These are phyloP conservation scores for Trametopsis cervina DNA, from an alignment of 768 basidiomycete species.

Conservation along the genomic window DNA sequence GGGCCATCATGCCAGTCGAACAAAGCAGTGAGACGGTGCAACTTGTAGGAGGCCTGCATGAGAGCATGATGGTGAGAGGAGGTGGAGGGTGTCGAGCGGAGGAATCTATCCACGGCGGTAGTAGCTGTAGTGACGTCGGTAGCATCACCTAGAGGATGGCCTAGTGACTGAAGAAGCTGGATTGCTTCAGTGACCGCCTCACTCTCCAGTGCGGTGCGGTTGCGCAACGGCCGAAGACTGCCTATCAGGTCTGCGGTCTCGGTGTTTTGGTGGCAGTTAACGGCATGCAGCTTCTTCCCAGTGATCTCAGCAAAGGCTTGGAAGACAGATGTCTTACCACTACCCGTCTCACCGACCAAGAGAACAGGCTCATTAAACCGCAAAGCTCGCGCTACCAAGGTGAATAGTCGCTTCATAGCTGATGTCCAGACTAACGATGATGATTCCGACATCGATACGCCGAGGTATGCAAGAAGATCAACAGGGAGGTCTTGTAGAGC, in stretches of 20 bases:
- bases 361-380: constrained; percentile 91
- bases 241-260: constrained; percentile 97
- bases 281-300: constrained; percentile 51
- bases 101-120: constrained; percentile 12
- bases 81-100: constrained; percentile 25
- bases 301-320: constrained; percentile 75
- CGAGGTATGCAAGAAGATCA: constrained; percentile 44
- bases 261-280: constrained; percentile 98
- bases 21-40: constrained; percentile 57
- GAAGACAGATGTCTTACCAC: constrained; percentile 96
- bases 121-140: constrained; percentile 23
- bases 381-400: constrained; percentile 77
- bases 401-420: constrained; percentile 87
- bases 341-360: constrained; percentile 95
- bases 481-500: constrained; percentile 35
- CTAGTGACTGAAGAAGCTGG: constrained; percentile 34
- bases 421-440: constrained; percentile 80
- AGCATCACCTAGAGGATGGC: constrained; percentile 21
- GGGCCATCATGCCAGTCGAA: constrained; percentile 99
- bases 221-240: constrained; percentile 82
- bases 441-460: constrained; percentile 42
- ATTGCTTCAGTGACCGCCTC: constrained; percentile 40
- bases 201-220: constrained; percentile 50
- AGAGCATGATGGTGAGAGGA: constrained; percentile 27
- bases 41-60: constrained; percentile 34